These are phyloP conservation scores for Citrullus amarus DNA, from an alignment of 306 rosid genomes.

Conservation along the genomic window DNA sequence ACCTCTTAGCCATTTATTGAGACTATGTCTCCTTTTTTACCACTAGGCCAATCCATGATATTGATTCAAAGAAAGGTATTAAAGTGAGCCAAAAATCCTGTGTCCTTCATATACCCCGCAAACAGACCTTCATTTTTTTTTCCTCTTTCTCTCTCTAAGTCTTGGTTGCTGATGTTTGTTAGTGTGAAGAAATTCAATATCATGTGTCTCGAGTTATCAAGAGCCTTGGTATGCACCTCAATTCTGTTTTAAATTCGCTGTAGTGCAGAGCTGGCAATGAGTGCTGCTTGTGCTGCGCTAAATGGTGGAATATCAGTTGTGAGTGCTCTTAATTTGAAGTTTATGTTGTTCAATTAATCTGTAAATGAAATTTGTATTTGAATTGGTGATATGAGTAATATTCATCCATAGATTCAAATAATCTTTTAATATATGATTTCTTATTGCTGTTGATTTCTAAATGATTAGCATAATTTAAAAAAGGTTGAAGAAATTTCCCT, in stretches of 20 bases:
- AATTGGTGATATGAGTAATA: background rate
- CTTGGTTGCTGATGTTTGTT: background rate
- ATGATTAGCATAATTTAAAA: background rate
- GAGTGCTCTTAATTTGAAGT: constrained; percentile 22
- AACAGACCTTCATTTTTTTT: background rate
- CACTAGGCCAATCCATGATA: background rate
- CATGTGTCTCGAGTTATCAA: background rate
- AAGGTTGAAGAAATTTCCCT: background rate
- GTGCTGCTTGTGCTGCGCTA: constrained; percentile 86
- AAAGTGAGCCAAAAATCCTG: background rate
- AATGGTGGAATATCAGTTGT: constrained; percentile 74
- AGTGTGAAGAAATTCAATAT: background rate
- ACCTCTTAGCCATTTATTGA: too few relatives aligned
- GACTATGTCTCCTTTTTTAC: too few relatives aligned
- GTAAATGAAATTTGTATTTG: background rate
- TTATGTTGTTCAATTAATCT: background rate
- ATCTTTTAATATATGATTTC: background rate
- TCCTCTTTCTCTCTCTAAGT: background rate
- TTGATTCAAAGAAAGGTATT: background rate
- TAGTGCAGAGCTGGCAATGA: constrained; percentile 73
- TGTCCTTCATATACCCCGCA: background rate
- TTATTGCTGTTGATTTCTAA: background rate
- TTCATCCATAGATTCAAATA: background rate
- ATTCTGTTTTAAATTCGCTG: constrained; percentile 9
- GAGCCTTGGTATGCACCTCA: constrained; percentile 7